These are phyloP conservation scores for Xylariaceae sp. DNA, from an alignment of 2,329 filamentous ascomycete species.

Conservation along the genomic window DNA sequence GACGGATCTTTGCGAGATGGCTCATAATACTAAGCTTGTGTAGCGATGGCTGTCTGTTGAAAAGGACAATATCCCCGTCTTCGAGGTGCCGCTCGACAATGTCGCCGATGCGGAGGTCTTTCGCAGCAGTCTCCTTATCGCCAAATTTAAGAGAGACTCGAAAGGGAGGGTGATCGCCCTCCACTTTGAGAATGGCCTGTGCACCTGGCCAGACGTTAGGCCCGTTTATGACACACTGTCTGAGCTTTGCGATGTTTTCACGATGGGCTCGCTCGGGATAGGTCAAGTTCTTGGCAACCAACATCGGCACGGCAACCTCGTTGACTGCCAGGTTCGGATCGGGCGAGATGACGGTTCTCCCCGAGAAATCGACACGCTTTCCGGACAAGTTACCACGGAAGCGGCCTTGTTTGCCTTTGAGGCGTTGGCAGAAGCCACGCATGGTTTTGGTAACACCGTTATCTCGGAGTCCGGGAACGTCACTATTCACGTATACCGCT, in stretches of 20 bases:
- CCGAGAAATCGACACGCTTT: constrained; percentile 98
- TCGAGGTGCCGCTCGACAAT: constrained; percentile 91
- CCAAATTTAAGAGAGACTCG: constrained; percentile 73
- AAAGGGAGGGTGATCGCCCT: constrained; percentile 45
- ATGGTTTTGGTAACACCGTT: constrained; percentile 82
- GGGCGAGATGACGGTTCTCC: constrained; percentile 93
- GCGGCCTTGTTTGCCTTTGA: constrained; percentile 96
- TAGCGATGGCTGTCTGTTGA: constrained; percentile 95
- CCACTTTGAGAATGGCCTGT: constrained; percentile 69
- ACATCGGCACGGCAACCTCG: constrained; percentile 82
- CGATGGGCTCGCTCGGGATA: constrained; percentile 85
- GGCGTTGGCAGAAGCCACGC: constrained; percentile 85
- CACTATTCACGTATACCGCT: constrained; percentile 97
- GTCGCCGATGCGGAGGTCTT: constrained; percentile 73
- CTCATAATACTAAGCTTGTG: constrained; percentile 99
- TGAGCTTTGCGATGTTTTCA: constrained; percentile 80
- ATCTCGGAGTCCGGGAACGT: constrained; percentile 87
- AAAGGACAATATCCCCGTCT: constrained; percentile 91
- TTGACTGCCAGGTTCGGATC: constrained; percentile 93
- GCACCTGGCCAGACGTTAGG: constrained; percentile 79
- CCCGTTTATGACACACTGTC: constrained; percentile 68
- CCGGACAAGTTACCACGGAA: constrained; percentile 96
- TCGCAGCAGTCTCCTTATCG: constrained; percentile 64
- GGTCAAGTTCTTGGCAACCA: constrained; percentile 94
- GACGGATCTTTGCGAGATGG: constrained; percentile 86